These are phyloP conservation scores for Avena insularis DNA, from an alignment of 176 grass and related monocot species.

Conservation along the genomic window DNA sequence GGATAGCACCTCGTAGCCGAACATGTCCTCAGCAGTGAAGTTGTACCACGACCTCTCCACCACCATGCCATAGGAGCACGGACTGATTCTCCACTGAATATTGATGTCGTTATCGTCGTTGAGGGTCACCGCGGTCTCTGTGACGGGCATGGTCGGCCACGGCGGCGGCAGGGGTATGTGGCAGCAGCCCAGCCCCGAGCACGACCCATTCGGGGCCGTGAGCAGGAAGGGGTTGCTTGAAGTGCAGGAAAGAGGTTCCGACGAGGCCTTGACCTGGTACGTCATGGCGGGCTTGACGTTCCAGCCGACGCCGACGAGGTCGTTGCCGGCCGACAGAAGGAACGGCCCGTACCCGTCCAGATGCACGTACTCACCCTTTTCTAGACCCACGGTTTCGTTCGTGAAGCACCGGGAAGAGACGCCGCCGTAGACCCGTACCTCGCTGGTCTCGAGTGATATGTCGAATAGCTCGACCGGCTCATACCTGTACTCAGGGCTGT, in stretches of 20 bases:
- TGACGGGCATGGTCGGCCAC: not conserved
- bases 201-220: not conserved
- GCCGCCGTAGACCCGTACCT: not conserved
- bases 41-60: slow-evolving; percentile 9
- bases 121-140: not conserved
- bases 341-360: not conserved
- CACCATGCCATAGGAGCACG: slow-evolving; percentile 12
- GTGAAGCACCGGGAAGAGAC: not conserved
- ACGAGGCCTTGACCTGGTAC: not conserved
- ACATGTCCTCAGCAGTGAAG: not conserved
- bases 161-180: not conserved
- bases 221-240: not conserved
- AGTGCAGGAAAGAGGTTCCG: not conserved
- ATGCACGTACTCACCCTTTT: not conserved
- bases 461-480: not conserved
- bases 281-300: not conserved
- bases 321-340: not conserved
- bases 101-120: no score
- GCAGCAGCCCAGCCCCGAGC: not conserved
- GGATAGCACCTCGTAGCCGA: not conserved
- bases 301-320: not conserved
- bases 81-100: not conserved
- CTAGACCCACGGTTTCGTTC: not conserved
- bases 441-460: not conserved
- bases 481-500: not conserved